Percentiles rank a stretch among this genome's conserved stretches.
phyloP scores from a whole-genome alignment of 139 green algal species.

The Auxenochlorella pyrenoidosa region DNA sequence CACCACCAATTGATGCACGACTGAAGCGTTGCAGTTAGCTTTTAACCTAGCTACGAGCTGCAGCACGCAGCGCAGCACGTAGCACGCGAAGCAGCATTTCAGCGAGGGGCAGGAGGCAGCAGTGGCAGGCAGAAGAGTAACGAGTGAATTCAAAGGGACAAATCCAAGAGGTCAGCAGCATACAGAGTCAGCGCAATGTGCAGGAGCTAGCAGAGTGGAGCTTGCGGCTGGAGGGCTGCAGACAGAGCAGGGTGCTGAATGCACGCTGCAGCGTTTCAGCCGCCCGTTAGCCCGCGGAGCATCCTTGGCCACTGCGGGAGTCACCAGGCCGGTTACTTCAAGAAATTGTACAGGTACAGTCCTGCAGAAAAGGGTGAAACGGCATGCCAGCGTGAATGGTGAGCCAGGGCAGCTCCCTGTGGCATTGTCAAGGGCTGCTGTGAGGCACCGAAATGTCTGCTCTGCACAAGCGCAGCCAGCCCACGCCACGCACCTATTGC shows the following conservation, averaged over 20 bases:
- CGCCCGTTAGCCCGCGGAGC: too few relatives aligned
- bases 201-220: too few relatives aligned
- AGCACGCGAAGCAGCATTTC: neutral
- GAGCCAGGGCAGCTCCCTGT: too few relatives aligned
- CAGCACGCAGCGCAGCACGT: neutral
- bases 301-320: neutral
- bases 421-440: too few relatives aligned
- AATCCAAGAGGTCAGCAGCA: neutral
- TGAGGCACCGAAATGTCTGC: too few relatives aligned
- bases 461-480: too few relatives aligned
- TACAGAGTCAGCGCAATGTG: neutral
- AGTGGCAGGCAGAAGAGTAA: neutral
- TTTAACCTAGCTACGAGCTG: too few relatives aligned
- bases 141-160: neutral
- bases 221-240: too few relatives aligned
- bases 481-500: slow-evolving; percentile 53
- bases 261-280: too few relatives aligned
- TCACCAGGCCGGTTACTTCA: neutral
- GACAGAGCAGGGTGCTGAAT: too few relatives aligned
- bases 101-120: neutral
- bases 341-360: slow-evolving; percentile 76
- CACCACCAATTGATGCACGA: neutral
- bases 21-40: too few relatives aligned
- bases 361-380: neutral
- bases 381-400: too few relatives aligned